A percentile compares a stretch with the other conserved stretches of the same genome.
phyloP scores from a whole-genome alignment of 306 rosid genomes.

The Herpetospermum pedunculosum region DNA sequence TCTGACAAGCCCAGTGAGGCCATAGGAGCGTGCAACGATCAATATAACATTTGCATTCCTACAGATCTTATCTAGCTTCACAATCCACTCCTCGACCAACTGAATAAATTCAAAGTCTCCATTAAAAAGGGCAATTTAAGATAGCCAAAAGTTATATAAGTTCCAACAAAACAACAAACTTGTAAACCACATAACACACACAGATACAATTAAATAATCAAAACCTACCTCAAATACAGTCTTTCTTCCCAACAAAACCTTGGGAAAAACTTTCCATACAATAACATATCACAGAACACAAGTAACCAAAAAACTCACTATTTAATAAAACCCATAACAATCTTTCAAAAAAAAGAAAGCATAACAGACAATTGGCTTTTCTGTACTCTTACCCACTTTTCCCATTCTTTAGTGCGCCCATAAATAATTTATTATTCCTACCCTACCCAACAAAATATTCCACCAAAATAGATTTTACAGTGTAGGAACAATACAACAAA shows the following conservation, averaged over 20 bases:
- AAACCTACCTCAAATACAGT: not conserved
- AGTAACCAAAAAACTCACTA: not conserved
- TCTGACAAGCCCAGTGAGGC: slow-evolving; percentile 86
- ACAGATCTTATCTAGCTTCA: slow-evolving; percentile 88
- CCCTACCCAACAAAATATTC: not conserved
- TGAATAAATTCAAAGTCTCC: slow-evolving; percentile 27
- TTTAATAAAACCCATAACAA: not conserved
- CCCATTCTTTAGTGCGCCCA: not conserved
- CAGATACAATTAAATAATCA: not conserved
- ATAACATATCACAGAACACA: not conserved
- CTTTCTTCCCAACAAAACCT: not conserved
- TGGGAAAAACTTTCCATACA: not conserved
- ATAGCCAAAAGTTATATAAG: not conserved
- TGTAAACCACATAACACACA: not conserved
- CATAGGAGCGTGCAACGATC: slow-evolving; percentile 91
- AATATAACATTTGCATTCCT: slow-evolving; percentile 67
- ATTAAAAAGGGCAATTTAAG: slow-evolving; percentile 8
- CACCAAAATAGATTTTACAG: not conserved
- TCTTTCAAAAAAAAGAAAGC: no score
- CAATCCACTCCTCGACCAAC: slow-evolving; percentile 74
- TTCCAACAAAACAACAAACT: not conserved
- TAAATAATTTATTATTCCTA: not conserved
- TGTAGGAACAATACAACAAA: no score
- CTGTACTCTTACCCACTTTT: not conserved
- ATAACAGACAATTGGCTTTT: not conserved